Evolutionary conservation across 164 flowering plant species (phyloP).

Genomic region (Protea cynaroides): DNA sequence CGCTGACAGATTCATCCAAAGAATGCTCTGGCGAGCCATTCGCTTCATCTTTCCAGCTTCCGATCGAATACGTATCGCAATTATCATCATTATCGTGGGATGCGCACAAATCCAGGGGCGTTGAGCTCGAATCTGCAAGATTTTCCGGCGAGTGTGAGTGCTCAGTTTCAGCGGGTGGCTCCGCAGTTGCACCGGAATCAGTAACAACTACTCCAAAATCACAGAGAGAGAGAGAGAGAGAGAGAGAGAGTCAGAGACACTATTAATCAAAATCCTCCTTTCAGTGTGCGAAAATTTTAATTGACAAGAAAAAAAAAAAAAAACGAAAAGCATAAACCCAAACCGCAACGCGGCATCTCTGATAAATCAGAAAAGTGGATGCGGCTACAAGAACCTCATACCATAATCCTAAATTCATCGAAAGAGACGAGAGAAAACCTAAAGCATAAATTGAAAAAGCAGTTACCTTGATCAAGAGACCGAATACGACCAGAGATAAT

Average conservation of each 20-base stretch:
- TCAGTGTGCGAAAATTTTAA: no score
- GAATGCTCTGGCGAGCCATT: constrained; percentile 28
- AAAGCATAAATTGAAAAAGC: background rate
- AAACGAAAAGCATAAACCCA: background rate
- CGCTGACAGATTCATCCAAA: constrained; percentile 17
- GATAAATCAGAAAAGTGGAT: background rate
- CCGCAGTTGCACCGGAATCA: constrained; percentile 11
- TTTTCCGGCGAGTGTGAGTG: constrained; percentile 3
- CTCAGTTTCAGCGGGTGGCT: constrained; percentile 13
- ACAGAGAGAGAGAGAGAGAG: no score
- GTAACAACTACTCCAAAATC: background rate
- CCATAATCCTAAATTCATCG: no score
- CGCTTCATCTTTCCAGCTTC: constrained; percentile 50
- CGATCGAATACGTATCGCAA: constrained; percentile 38
- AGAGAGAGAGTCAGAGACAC: background rate
- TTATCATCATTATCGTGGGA: constrained; percentile 20
- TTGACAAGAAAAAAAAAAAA: background rate
- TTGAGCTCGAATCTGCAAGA: constrained; percentile 1
- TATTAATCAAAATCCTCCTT: background rate
- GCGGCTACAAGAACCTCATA: background rate
- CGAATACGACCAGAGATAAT: constrained; percentile 46
- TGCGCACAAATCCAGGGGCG: constrained; percentile 7
- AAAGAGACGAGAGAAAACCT: background rate
- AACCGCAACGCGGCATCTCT: background rate
- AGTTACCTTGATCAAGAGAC: constrained; percentile 41